Percentiles rank a stretch among this genome's conserved stretches.
phyloP scores from a whole-genome alignment of 2,329 filamentous ascomycete genomes.

The Helicocarpus griseus region DNA sequence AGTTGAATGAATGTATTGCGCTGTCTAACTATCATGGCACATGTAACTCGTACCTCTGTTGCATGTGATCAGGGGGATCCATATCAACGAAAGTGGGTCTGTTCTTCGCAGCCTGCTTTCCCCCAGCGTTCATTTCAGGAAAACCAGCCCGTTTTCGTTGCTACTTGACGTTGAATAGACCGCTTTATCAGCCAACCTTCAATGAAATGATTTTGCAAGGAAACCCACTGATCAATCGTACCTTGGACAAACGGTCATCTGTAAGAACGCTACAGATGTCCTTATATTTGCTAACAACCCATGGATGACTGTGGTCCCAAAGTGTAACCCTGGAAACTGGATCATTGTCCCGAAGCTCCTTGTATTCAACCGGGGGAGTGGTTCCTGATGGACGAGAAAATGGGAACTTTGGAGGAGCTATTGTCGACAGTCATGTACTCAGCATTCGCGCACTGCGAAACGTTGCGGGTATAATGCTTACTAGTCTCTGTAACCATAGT shows the following conservation, averaged over 20 bases:
- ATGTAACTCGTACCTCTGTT: constrained; percentile 33
- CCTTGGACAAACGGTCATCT: constrained; percentile 40
- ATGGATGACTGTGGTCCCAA: constrained; percentile 39
- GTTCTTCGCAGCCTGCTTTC: constrained; percentile 40
- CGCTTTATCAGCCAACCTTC: neutral
- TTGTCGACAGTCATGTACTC: neutral
- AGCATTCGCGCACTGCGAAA: neutral
- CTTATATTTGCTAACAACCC: constrained; percentile 41
- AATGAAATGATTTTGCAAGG: neutral
- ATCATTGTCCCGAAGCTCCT: constrained; percentile 32
- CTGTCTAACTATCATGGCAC: too few relatives aligned
- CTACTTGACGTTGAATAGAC: constrained; percentile 12
- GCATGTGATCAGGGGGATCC: constrained; percentile 40
- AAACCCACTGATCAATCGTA: constrained; percentile 7
- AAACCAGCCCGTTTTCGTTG: constrained; percentile 36
- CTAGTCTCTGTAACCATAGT: constrained; percentile 1
- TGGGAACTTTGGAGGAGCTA: constrained; percentile 23
- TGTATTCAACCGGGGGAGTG: constrained; percentile 38
- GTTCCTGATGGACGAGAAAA: constrained; percentile 31
- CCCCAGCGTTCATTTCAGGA: constrained; percentile 39
- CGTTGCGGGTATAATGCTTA: neutral
- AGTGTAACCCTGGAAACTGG: constrained; percentile 39
- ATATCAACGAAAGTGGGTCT: constrained; percentile 45
- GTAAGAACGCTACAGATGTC: constrained; percentile 39
- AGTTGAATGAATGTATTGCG: too few relatives aligned